Conservation (phyloP, 139 green algal species). For the Tetraselmis striata region DNA sequence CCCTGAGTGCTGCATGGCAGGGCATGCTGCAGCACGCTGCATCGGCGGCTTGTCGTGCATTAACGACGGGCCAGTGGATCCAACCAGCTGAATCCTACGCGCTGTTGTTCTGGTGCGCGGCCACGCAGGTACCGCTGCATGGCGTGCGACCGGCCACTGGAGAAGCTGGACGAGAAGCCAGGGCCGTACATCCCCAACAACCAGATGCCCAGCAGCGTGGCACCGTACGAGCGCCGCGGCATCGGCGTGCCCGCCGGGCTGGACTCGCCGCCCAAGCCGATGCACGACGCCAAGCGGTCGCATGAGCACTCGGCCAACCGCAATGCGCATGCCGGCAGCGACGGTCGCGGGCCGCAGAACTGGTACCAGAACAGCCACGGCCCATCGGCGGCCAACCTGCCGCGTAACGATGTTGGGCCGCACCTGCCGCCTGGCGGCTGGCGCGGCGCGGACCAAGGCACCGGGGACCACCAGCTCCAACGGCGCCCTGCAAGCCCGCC, state of each 20-base stretch:
- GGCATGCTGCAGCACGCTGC: too few relatives aligned
- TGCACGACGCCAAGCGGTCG: background rate
- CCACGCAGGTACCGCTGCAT: conserved; percentile 32
- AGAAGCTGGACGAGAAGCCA: conserved; percentile 32
- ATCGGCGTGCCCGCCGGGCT: background rate
- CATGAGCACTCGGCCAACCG: background rate
- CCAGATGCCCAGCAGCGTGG: conserved; percentile 16
- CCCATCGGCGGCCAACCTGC: conserved; percentile 27
- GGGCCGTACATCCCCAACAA: conserved; percentile 41
- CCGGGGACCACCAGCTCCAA: too few relatives aligned
- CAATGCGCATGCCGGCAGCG: background rate
- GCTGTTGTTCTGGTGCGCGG: conserved; percentile 6
- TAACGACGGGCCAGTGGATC: too few relatives aligned
- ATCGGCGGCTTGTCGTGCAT: too few relatives aligned
- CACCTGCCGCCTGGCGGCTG: conserved; percentile 48
- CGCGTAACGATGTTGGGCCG: conserved; percentile 35
- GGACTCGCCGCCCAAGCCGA: background rate
- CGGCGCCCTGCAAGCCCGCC: background rate
- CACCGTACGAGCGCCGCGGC: background rate
- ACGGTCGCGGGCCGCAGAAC: conserved; percentile 8
- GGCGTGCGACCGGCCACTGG: conserved; percentile 51
- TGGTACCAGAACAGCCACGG: conserved; percentile 30
- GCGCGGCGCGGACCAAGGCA: conserved; percentile 8
- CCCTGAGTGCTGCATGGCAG: too few relatives aligned
- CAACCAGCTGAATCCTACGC: too few relatives aligned